These are phyloP conservation scores for Fraxinus baroniana DNA, from an alignment of 305 asterid genomes.

Conservation along the genomic window DNA sequence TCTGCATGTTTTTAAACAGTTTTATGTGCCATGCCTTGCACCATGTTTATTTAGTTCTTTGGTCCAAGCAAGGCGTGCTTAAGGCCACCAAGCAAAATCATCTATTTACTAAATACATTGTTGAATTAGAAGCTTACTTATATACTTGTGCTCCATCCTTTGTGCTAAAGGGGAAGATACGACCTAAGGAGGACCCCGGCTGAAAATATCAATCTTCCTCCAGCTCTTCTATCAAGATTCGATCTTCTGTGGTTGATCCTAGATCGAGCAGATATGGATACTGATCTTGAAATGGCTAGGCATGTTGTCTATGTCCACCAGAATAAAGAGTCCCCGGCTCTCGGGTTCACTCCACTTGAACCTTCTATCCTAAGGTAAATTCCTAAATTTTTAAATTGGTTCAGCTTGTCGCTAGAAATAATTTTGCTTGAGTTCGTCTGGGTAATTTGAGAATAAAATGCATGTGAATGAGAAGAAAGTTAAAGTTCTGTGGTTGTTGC, in stretches of 20 bases:
- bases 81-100: neutral
- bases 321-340: conserved; percentile 91
- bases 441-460: conserved; percentile 3
- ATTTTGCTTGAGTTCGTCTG: neutral
- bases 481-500: neutral
- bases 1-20: neutral
- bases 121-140: conserved; percentile 14
- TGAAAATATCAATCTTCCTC: conserved; percentile 96
- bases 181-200: conserved; percentile 95
- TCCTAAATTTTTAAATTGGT: conserved; percentile 12
- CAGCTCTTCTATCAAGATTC: conserved; percentile 96
- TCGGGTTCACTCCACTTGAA: conserved; percentile 92
- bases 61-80: neutral
- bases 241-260: conserved; percentile 95
- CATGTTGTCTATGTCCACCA: conserved; percentile 97
- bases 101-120: neutral
- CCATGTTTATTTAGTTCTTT: neutral
- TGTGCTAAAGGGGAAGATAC: conserved; percentile 78
- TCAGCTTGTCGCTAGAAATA: conserved; percentile 3
- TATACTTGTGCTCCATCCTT: neutral
- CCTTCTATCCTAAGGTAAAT: conserved; percentile 88
- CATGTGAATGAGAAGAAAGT: neutral
- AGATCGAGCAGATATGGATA: conserved; percentile 97
- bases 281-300: conserved; percentile 95
- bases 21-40: neutral